Conservation (phyloP, 1,139 yeast genomes). For the Starmera stellimalicola region DNA sequence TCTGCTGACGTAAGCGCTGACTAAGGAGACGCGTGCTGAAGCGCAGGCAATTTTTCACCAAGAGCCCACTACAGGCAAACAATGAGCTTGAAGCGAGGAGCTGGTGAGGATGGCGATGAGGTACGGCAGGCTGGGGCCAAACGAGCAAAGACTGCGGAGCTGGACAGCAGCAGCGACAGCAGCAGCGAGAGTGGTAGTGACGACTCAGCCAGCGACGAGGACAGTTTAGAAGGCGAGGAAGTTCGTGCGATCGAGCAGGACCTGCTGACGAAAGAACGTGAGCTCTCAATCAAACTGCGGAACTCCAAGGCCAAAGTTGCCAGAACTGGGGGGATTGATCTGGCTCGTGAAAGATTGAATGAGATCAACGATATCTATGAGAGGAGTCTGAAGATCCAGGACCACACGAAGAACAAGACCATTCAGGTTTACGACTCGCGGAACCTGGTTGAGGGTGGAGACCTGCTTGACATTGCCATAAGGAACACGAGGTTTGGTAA, state of each 20-base stretch:
- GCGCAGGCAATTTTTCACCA: no score
- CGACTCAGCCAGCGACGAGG: no score
- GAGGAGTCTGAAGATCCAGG: slow-evolving; percentile 18
- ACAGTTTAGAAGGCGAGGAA: slow-evolving; percentile 5
- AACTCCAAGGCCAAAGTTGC: slow-evolving; percentile 30
- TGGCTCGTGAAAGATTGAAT: slow-evolving; percentile 26
- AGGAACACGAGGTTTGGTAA: slow-evolving; percentile 49
- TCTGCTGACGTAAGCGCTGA: no score
- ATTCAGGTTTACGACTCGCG: slow-evolving; percentile 38
- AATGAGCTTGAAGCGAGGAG: no score
- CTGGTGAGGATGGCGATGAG: neutral
- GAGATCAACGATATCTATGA: slow-evolving; percentile 29
- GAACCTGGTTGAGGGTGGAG: slow-evolving; percentile 33
- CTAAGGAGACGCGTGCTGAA: no score
- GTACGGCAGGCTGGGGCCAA: slow-evolving; percentile 1
- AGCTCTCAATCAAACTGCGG: slow-evolving; percentile 18
- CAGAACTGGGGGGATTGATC: slow-evolving; percentile 31
- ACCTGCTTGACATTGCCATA: slow-evolving; percentile 44
- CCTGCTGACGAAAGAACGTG: slow-evolving; percentile 12
- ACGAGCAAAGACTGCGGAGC: slow-evolving; percentile 8
- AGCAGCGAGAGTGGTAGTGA: no score
- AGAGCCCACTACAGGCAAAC: no score
- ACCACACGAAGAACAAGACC: slow-evolving; percentile 23
- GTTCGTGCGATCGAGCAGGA: slow-evolving; percentile 11
- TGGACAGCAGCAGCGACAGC: slow-evolving; percentile 6